Evolutionary conservation across 768 basidiomycete genomes (phyloP).

Genomic region (Antrodiella citrinella): DNA sequence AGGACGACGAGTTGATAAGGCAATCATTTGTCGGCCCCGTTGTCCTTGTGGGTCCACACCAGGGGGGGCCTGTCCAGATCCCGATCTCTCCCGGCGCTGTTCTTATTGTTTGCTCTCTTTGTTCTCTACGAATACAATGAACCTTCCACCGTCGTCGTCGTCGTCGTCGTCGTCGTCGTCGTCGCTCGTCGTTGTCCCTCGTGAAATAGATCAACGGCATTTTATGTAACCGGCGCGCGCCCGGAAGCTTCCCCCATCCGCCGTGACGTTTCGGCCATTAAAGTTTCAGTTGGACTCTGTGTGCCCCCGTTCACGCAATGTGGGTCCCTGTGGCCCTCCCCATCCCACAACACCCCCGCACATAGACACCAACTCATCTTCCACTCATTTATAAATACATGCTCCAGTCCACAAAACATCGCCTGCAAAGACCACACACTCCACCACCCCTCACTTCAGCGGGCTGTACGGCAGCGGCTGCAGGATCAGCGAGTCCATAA

Average conservation of each 20-base stretch:
- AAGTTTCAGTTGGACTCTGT: not conserved
- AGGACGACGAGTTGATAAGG: constrained; percentile 9
- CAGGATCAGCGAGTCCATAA: constrained; percentile 85
- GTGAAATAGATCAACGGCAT: too few species aligned
- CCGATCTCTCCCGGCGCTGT: not conserved
- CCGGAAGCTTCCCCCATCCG: not conserved
- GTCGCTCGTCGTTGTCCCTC: too few species aligned
- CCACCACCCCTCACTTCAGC: constrained; percentile 45
- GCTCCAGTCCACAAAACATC: not conserved
- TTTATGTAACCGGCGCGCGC: not conserved
- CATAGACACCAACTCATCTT: not conserved
- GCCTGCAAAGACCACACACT: not conserved
- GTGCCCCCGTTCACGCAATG: not conserved
- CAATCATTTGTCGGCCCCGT: constrained; percentile 6
- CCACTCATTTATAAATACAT: not conserved
- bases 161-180: too few species aligned
- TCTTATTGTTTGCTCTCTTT: not conserved
- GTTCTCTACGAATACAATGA: too few species aligned
- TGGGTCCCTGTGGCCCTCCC: not conserved
- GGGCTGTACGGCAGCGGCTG: constrained; percentile 77
- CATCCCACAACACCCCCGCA: not conserved
- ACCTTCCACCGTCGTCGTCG: too few species aligned
- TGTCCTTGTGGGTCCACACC: constrained; percentile 12
- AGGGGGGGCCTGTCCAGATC: not conserved
- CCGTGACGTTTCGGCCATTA: too few species aligned